Evolutionary conservation across 345 rosid genomes (phyloP).

Genomic region (Mangifera indica): DNA sequence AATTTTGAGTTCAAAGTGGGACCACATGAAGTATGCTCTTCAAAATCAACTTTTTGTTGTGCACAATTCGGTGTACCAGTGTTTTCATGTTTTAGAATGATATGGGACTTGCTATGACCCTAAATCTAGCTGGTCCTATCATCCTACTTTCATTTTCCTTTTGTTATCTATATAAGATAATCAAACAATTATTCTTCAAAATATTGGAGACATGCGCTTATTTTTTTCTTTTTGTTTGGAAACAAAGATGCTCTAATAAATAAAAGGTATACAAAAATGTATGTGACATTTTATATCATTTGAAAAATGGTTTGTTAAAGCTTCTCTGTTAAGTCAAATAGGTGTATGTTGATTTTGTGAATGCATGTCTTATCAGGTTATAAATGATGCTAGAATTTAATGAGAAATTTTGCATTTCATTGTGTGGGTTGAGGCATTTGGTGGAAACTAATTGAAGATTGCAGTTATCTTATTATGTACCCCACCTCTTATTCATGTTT

Average conservation of each 20-base stretch:
- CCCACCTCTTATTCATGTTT: neutral
- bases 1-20: neutral
- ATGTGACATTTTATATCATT: too few species aligned
- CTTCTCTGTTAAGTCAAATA: neutral
- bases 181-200: neutral
- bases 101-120: neutral
- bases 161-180: neutral
- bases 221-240: neutral
- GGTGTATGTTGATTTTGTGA: neutral
- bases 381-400: neutral
- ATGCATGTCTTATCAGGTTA: neutral
- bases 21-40: neutral
- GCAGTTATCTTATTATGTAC: neutral
- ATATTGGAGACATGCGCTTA: neutral
- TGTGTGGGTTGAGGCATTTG: neutral
- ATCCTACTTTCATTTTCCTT: neutral
- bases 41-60: neutral
- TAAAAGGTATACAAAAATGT: too few species aligned
- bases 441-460: neutral
- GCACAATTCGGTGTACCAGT: neutral
- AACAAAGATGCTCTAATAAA: too few species aligned
- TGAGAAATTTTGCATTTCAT: neutral
- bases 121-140: neutral
- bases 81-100: neutral
- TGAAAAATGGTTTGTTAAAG: too few species aligned